These are phyloP conservation scores for Grifola frondosa DNA, from an alignment of 1,284 basidiomycete species.

Conservation along the genomic window DNA sequence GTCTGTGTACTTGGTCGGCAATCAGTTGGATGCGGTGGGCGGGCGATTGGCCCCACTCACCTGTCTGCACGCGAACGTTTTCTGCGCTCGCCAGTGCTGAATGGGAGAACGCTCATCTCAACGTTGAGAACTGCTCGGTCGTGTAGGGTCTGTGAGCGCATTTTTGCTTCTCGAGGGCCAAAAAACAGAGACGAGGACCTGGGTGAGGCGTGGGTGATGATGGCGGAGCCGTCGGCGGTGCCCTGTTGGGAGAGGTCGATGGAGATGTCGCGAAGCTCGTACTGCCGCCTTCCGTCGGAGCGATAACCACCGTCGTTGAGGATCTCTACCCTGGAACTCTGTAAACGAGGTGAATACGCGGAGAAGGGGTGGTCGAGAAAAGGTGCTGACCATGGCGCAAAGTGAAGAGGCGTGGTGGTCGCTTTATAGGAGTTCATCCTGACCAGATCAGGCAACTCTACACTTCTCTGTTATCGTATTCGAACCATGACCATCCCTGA, in stretches of 20 bases:
- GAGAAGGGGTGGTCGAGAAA: too few species aligned
- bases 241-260: constrained; percentile 80
- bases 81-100: constrained; percentile 80
- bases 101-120: constrained; percentile 82
- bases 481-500: too few species aligned
- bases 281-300: constrained; percentile 88
- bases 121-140: constrained; percentile 86
- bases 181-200: constrained; percentile 85
- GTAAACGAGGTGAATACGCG: too few species aligned
- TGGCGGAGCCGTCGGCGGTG: constrained; percentile 82
- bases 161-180: constrained; percentile 87
- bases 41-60: constrained; percentile 48
- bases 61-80: constrained; percentile 83
- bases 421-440: too few species aligned
- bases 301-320: constrained; percentile 88
- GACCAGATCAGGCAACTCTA: too few species aligned
- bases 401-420: too few species aligned
- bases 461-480: too few species aligned
- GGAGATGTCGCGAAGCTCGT: constrained; percentile 82
- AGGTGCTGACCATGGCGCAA: neutral
- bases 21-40: neutral
- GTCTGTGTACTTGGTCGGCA: constrained; percentile 48
- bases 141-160: constrained; percentile 72
- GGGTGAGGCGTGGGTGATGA: constrained; percentile 88
- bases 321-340: constrained; percentile 84